Evolutionary conservation across 371 early-diverging fungal genomes (phyloP).

Genomic region (Mortierella sp.): DNA sequence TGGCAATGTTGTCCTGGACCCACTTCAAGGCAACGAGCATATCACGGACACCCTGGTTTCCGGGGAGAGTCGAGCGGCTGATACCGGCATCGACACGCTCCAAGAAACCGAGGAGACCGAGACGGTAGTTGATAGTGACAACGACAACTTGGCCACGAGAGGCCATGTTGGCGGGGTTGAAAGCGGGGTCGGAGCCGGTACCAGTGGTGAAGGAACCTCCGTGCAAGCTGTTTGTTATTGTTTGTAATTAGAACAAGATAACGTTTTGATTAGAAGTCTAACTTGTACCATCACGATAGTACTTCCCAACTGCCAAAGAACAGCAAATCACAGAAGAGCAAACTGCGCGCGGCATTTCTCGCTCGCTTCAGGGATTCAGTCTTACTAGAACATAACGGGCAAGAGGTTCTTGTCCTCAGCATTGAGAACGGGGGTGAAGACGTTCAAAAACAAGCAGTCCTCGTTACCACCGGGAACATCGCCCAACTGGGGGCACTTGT

Average conservation of each 20-base stretch:
- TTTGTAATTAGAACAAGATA: no score
- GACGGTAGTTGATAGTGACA: conserved; percentile 65
- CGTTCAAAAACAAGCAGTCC: conserved; percentile 65
- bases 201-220: conserved; percentile 58
- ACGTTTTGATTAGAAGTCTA: no score
- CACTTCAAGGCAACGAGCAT: conserved; percentile 62
- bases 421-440: conserved; percentile 59
- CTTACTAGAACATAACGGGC: conserved; percentile 61
- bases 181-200: conserved; percentile 55
- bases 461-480: conserved; percentile 55
- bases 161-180: conserved; percentile 56
- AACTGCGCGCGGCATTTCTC: not conserved
- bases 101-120: conserved; percentile 65
- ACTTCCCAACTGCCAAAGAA: not conserved
- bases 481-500: conserved; percentile 54
- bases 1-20: conserved; percentile 61
- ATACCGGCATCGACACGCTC: conserved; percentile 57
- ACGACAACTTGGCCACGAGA: conserved; percentile 55
- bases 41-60: conserved; percentile 54
- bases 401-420: conserved; percentile 52
- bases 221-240: conserved; percentile 33
- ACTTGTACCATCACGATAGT: not conserved
- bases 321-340: not conserved
- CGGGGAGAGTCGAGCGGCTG: conserved; percentile 44
- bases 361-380: not conserved